Percentiles rank a stretch among this genome's conserved stretches.
Conservation (phyloP, 306 rosid species). For the Urtica urens region DNA sequence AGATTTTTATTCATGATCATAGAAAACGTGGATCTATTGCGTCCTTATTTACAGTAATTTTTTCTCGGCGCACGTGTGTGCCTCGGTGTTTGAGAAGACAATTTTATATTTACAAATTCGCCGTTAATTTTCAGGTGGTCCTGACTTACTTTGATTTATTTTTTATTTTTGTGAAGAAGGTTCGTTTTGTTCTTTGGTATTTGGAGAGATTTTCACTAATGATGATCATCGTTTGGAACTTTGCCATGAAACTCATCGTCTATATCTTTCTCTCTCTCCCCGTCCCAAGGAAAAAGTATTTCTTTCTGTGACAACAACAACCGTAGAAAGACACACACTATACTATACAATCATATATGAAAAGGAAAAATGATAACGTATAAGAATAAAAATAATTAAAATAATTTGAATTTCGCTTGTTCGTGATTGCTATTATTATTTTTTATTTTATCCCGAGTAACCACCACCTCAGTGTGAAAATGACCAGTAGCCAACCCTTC, state of each 20-base stretch:
- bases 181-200: conserved; percentile 20
- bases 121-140: not conserved
- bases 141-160: not conserved
- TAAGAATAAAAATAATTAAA: conserved; percentile 6
- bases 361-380: not conserved
- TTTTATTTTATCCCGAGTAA: conserved; percentile 41
- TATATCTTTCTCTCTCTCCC: conserved; percentile 9
- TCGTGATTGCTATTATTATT: conserved; percentile 39
- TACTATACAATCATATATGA: conserved; percentile 23
- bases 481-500: conserved; percentile 69
- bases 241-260: not conserved
- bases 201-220: conserved; percentile 10
- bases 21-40: not conserved
- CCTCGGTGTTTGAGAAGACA: not conserved
- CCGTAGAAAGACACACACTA: conserved; percentile 17
- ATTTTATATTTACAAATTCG: not conserved
- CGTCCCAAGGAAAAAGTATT: conserved; percentile 23
- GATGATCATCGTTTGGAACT: not conserved
- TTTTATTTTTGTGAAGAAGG: conserved; percentile 3
- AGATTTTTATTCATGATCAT: not conserved
- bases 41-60: not conserved
- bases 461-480: conserved; percentile 71
- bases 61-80: conserved; percentile 9
- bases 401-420: conserved; percentile 19
- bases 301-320: conserved; percentile 37